Evolutionary conservation across 2,329 filamentous ascomycete genomes (phyloP).

Genomic region (Paracorniculantispora psalliotae): DNA sequence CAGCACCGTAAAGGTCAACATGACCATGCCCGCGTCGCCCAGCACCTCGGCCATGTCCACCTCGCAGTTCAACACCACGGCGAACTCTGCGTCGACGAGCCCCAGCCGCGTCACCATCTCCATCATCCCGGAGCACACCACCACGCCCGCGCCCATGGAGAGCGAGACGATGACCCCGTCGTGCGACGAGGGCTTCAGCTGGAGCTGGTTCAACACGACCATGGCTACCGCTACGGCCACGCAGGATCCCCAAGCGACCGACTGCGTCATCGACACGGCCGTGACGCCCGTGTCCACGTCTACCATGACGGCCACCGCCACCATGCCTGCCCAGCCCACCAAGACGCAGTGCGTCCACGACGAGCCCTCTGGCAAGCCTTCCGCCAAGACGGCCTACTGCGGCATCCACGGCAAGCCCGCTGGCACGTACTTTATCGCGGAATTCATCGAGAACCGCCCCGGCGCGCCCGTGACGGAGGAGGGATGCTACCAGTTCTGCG

Average conservation of each 20-base stretch:
- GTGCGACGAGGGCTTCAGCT: background rate
- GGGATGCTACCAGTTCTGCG: constrained; percentile 40
- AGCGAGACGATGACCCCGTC: background rate
- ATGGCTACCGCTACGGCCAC: background rate
- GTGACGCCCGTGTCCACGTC: constrained; percentile 27
- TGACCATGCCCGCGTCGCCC: constrained; percentile 12
- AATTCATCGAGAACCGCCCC: constrained; percentile 31
- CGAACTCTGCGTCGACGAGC: background rate
- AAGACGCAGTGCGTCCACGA: constrained; percentile 27
- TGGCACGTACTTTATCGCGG: constrained; percentile 34
- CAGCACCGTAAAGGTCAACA: constrained; percentile 2
- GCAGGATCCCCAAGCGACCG: background rate
- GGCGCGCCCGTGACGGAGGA: constrained; percentile 31
- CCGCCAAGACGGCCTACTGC: constrained; percentile 28
- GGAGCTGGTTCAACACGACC: background rate
- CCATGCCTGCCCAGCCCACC: constrained; percentile 24
- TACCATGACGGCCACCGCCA: constrained; percentile 21
- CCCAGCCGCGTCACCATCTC: background rate
- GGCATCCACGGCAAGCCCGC: constrained; percentile 33
- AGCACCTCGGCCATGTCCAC: constrained; percentile 20
- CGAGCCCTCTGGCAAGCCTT: constrained; percentile 27
- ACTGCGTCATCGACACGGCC: constrained; percentile 30
- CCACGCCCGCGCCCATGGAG: background rate
- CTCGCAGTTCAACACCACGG: constrained; percentile 18
- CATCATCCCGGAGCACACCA: constrained; percentile 1